Percentiles rank a stretch among this genome's conserved stretches.
phyloP scores from a whole-genome alignment of 495 filamentous ascomycete species.

The Trichoderma virens region DNA sequence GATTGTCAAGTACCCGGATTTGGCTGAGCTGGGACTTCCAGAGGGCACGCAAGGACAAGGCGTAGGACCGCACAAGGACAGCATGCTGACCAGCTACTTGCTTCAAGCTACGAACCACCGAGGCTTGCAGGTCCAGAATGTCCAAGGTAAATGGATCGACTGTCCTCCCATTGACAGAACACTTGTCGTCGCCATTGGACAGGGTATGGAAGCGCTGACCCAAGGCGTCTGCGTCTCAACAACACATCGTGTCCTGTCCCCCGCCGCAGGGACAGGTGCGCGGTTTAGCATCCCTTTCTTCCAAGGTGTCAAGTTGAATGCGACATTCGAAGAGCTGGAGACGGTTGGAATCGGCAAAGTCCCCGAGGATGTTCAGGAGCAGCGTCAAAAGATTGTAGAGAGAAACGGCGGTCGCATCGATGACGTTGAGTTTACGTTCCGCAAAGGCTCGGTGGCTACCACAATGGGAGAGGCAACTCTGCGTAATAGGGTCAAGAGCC shows the following conservation, averaged over 20 bases:
- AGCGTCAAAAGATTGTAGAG: slow-evolving; percentile 46
- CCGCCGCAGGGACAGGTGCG: slow-evolving; percentile 56
- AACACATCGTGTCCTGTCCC: slow-evolving; percentile 73
- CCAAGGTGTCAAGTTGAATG: slow-evolving; percentile 78
- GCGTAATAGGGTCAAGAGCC: slow-evolving; percentile 80
- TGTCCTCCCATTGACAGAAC: slow-evolving; percentile 54
- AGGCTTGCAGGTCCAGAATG: slow-evolving; percentile 87
- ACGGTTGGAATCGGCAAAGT: slow-evolving; percentile 52
- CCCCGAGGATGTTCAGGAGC: slow-evolving; percentile 53
- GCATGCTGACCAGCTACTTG: slow-evolving; percentile 78
- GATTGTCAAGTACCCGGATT: slow-evolving; percentile 80
- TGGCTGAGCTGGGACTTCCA: slow-evolving; percentile 37
- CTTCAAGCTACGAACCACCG: slow-evolving; percentile 74
- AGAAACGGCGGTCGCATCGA: slow-evolving; percentile 46
- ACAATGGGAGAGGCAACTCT: slow-evolving; percentile 77
- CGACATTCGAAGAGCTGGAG: slow-evolving; percentile 65
- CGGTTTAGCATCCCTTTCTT: slow-evolving; percentile 87
- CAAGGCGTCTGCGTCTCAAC: slow-evolving; percentile 80
- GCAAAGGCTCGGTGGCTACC: slow-evolving; percentile 48
- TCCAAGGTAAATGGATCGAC: slow-evolving; percentile 69
- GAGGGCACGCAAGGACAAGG: slow-evolving; percentile 54
- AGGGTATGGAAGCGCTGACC: slow-evolving; percentile 86
- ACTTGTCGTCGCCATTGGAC: slow-evolving; percentile 87
- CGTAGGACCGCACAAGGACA: slow-evolving; percentile 92
- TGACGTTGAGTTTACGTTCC: slow-evolving; percentile 76